Evolutionary conservation across 2,329 filamentous ascomycete species (phyloP), one percentile per base, ranked within the genome.

Genomic region (Cadophora luteo-olivacea): DNA sequence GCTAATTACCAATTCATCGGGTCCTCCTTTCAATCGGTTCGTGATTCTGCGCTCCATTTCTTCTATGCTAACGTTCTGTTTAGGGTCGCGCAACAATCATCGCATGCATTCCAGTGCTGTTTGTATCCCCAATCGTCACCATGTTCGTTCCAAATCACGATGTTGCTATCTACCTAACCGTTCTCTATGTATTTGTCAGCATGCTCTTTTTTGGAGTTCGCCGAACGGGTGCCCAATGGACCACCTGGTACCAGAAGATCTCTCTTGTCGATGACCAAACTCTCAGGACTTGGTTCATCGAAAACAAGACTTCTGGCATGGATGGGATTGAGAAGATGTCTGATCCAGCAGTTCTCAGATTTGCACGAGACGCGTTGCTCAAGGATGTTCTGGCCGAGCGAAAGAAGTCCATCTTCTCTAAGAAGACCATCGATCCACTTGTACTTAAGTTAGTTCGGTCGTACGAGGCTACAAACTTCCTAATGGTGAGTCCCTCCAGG

Each of bases 41-140:
- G 60, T 49, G 22, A 29, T 22, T 25, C 45, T n/a, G 6, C 7
- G 41, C 49, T 55, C 38, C 16, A 14, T 11, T 8, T 7, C 38
- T 52, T 84, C 88, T 69, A 80, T 85, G 6, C 88, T 86, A n/a
- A 86, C 29, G 84, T 82, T 57, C 29, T 78, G 19, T 1, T 29
- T 19, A 62, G 60, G 63, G 67, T 22, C 63, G 67, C 16, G 63
- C 62, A 8, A 61, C 60, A 11, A 85, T 89, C 60, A 85, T 87
- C 70, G 75, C 79, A 19, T 85, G 85, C 41, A 82, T 89, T 41
- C 86, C 87, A 0, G 80, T 87, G 0, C 80, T 89, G 6, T 82
- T 86, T 65, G 77, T 89, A 25, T 86, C 86, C 0, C 87, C 87
- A 0, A 78, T 89, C 24, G 75, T 88, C 11, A 87, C 87, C 0